phyloP scores from a whole-genome alignment of 495 filamentous ascomycete species.

The Hyaloscypha bicolor region DNA sequence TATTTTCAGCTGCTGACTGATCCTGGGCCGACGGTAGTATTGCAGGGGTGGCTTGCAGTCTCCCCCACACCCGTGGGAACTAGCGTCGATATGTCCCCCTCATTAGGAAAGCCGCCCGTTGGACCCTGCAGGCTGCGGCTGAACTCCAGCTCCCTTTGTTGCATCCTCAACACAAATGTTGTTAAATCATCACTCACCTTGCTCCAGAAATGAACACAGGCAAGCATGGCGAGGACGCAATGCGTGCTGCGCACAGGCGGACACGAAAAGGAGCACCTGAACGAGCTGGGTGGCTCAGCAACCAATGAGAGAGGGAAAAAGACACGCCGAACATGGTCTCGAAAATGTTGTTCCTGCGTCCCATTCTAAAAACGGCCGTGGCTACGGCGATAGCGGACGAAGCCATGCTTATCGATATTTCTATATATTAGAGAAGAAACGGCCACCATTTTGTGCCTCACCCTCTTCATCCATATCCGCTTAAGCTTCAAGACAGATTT shows the following conservation, averaged over 20 bases:
- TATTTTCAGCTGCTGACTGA: not conserved
- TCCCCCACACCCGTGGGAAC: not conserved
- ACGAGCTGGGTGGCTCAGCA: not conserved
- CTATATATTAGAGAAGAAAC: conserved; percentile 15
- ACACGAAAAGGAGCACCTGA: not conserved
- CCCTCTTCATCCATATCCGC: conserved; percentile 2
- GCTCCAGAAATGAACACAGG: not conserved
- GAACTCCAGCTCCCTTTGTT: conserved; percentile 5
- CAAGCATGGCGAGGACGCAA: not conserved
- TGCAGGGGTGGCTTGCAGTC: not conserved
- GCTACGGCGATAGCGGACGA: not conserved
- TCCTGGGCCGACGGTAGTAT: not conserved
- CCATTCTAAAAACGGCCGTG: conserved; percentile 12
- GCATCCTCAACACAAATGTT: conserved; percentile 5
- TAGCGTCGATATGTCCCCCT: conserved; percentile 17
- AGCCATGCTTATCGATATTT: conserved; percentile 3
- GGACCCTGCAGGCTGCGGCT: conserved; percentile 7
- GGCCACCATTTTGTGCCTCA: conserved; percentile 6
- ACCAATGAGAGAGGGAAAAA: not conserved
- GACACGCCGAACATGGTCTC: not conserved
- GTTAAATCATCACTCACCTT: not conserved
- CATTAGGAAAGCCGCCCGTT: conserved; percentile 11
- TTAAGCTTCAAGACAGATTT: not conserved
- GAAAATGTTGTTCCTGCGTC: not conserved
- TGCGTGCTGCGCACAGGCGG: not conserved